Conservation (phyloP, 768 basidiomycete genomes). For the Coprinellus aureogranulatus region DNA sequence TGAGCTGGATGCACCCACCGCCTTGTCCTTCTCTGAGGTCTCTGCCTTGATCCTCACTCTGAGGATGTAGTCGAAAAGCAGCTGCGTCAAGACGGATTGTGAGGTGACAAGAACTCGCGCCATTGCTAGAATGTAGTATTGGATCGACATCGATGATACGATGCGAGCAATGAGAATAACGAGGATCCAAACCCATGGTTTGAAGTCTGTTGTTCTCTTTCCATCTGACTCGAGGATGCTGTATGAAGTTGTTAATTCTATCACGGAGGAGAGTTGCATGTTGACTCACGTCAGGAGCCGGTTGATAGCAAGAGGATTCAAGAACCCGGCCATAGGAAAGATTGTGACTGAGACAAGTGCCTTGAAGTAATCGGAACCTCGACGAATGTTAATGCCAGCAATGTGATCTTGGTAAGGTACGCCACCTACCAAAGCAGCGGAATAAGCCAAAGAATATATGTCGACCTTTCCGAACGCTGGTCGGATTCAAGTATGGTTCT, state of each 20-base stretch:
- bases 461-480: slow-evolving; percentile 34
- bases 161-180: slow-evolving; percentile 10
- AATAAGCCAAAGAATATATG: slow-evolving; percentile 50
- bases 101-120: slow-evolving; percentile 45
- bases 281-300: slow-evolving; percentile 33
- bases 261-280: background rate
- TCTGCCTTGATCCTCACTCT: slow-evolving; percentile 58
- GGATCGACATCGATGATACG: slow-evolving; percentile 18
- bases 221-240: slow-evolving; percentile 23
- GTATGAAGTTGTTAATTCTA: background rate
- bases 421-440: slow-evolving; percentile 30
- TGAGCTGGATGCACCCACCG: background rate
- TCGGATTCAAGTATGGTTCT: slow-evolving; percentile 40
- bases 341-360: slow-evolving; percentile 25
- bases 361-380: slow-evolving; percentile 28
- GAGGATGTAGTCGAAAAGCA: slow-evolving; percentile 44
- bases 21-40: slow-evolving; percentile 10
- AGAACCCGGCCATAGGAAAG: slow-evolving; percentile 27
- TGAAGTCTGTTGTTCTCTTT: slow-evolving; percentile 3
- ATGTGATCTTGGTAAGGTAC: background rate
- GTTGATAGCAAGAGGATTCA: slow-evolving; percentile 41
- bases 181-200: slow-evolving; percentile 18
- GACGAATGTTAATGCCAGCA: background rate
- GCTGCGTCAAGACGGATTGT: slow-evolving; percentile 43
- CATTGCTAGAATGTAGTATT: slow-evolving; percentile 38